Percentiles rank a stretch among this genome's conserved stretches.
Evolutionary conservation across 352 stramenopile species (phyloP).

Genomic region (Globisporangium uncinulatum): DNA sequence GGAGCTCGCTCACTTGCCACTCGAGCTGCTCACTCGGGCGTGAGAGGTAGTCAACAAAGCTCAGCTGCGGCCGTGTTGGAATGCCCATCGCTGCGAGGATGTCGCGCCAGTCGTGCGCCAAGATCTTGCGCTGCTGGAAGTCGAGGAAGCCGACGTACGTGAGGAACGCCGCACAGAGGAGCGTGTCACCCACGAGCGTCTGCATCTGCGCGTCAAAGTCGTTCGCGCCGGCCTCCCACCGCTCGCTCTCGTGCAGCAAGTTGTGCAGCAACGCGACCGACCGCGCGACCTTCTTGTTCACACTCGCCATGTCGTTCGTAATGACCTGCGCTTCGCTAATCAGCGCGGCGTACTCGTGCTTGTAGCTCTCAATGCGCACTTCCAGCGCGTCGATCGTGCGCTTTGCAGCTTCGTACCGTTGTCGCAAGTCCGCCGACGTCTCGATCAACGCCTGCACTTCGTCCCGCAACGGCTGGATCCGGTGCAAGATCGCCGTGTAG

Average conservation of each 20-base stretch:
- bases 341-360: constrained; percentile 97
- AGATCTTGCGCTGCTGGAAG: constrained; percentile 93
- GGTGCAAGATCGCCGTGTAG: constrained; percentile 98
- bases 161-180: constrained; percentile 95
- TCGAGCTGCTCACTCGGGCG: constrained; percentile 91
- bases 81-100: constrained; percentile 93
- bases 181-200: constrained; percentile 96
- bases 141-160: constrained; percentile 99
- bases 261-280: constrained; percentile 97
- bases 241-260: constrained; percentile 96
- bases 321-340: constrained; percentile 98
- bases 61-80: constrained; percentile 66
- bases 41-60: constrained; percentile 96
- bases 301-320: constrained; percentile 96
- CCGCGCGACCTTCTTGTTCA: constrained; percentile 96
- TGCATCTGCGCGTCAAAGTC: constrained; percentile 96
- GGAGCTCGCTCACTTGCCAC: constrained; percentile 96
- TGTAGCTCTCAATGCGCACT: constrained; percentile 96
- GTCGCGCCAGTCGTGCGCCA: constrained; percentile 95
- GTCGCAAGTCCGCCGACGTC: constrained; percentile 88
- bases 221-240: constrained; percentile 97
- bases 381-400: constrained; percentile 94
- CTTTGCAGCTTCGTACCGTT: constrained; percentile 91
- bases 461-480: constrained; percentile 97
- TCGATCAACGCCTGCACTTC: constrained; percentile 98